Base-by-base conservation (phyloP, 768 basidiomycete genomes). In the Auricularia sp. region DNA sequence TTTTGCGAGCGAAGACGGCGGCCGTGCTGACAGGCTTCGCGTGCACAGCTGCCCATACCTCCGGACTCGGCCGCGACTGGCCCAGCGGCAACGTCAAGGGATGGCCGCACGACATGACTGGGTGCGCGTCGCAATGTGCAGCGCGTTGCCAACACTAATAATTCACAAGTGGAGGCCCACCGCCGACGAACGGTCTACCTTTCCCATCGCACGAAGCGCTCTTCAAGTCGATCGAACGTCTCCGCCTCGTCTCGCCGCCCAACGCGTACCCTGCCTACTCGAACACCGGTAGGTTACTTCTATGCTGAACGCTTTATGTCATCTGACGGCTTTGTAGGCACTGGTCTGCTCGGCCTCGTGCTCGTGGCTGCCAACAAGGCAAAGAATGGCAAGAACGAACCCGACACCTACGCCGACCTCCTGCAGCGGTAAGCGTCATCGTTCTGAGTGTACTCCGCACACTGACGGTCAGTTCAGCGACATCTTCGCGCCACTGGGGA, bases 401-500 rank as follows among this genome's bases (percentile, higher is more conserved):
- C 66, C 16, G 68, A 68, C 3, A 77, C 74, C 0, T 77, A 82
- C 65, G 76, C 77, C 12, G 79, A 81, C 10, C 71, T 84, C 18
- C 14, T 84, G 18, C 68, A 79, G 33, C 73, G 77, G 47, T 51
- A 51, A 2, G 47, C 10, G 0, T 8, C 6, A 51, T 1, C 23
- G 6, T 51, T 51, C 14, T 18, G 1, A 5, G 3, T 51, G 10
- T 51, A 1, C 47, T 51, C 23, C 18, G 1, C 8, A 10, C 16
- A 3, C 47, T 51, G 11, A 51, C 47, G 1, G 10, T 10, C 8
- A 1, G 47, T 6, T 6, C 21, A 51, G 47, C 43, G 82, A 84
- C 65, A 76, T 84, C n/a, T 83, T 84, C 70, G 73, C 69, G 3
- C 81, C 80, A 1, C 67, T 84, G 61, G 75, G 75, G 3, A 61